Conservation (phyloP, 345 rosid genomes). For the Cochlearia excelsa region DNA sequence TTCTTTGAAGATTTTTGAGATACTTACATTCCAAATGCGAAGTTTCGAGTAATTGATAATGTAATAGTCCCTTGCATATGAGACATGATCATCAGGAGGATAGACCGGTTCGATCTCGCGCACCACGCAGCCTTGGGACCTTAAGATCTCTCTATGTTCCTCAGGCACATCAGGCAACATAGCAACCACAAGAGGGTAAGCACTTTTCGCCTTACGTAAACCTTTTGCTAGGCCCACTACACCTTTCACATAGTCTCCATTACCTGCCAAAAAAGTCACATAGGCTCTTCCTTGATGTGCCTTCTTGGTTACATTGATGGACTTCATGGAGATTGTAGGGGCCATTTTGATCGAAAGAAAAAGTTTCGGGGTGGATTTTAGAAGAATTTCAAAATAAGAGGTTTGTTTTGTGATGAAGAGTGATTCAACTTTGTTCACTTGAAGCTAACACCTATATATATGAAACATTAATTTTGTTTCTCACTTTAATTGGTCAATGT, state of each 20-base stretch:
- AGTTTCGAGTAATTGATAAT: conserved; percentile 24
- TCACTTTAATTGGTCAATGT: no score
- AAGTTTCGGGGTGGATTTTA: background rate
- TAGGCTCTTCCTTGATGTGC: conserved; percentile 40
- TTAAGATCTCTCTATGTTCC: conserved; percentile 60
- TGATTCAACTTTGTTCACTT: no score
- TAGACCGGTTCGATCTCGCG: conserved; percentile 43
- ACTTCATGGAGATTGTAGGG: background rate
- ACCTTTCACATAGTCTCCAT: conserved; percentile 69
- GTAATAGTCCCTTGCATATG: conserved; percentile 24
- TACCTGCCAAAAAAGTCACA: conserved; percentile 67
- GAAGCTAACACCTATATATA: no score
- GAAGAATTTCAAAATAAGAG: background rate
- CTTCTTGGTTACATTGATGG: conserved; percentile 19
- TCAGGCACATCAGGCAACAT: conserved; percentile 69
- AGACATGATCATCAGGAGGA: conserved; percentile 5
- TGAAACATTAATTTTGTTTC: no score
- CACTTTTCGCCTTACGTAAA: conserved; percentile 52
- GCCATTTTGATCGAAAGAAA: background rate
- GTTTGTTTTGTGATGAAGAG: no score
- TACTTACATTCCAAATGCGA: conserved; percentile 23
- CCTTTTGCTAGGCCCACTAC: conserved; percentile 76
- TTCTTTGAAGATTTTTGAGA: background rate
- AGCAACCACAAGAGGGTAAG: conserved; percentile 68
- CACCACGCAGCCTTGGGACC: conserved; percentile 55